These are phyloP conservation scores for Pholiota microspora DNA, from an alignment of 768 basidiomycete species.

Conservation along the genomic window DNA sequence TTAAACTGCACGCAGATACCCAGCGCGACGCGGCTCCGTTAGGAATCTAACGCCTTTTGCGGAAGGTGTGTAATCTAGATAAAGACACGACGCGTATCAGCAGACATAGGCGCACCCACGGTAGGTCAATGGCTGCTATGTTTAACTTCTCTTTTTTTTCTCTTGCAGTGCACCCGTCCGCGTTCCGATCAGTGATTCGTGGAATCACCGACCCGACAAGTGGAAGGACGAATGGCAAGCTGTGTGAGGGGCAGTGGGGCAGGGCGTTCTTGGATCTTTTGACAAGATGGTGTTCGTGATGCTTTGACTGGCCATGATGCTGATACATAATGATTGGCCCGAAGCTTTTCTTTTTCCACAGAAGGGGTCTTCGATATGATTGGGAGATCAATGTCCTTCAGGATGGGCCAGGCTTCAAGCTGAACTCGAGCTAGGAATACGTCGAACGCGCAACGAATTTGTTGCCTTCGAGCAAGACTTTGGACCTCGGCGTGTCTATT, in stretches of 20 bases:
- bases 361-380: too few relatives aligned
- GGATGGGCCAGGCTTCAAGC: too few relatives aligned
- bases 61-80: background rate
- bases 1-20: background rate
- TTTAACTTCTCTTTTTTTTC: background rate
- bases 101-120: background rate
- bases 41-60: background rate
- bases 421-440: too few relatives aligned
- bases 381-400: too few relatives aligned
- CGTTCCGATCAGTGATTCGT: background rate
- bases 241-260: background rate
- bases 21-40: background rate
- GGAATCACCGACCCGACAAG: background rate
- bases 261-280: too few relatives aligned
- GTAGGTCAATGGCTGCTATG: background rate
- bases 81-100: background rate
- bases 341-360: too few relatives aligned
- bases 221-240: background rate
- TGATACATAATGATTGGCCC: too few relatives aligned
- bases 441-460: too few relatives aligned
- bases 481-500: too few relatives aligned
- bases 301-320: too few relatives aligned
- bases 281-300: too few relatives aligned
- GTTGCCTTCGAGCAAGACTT: too few relatives aligned
- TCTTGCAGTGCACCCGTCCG: background rate